These are phyloP conservation scores for Lichtheimia ramosa DNA, from an alignment of 371 early-diverging fungal genomes.

Conservation along the genomic window DNA sequence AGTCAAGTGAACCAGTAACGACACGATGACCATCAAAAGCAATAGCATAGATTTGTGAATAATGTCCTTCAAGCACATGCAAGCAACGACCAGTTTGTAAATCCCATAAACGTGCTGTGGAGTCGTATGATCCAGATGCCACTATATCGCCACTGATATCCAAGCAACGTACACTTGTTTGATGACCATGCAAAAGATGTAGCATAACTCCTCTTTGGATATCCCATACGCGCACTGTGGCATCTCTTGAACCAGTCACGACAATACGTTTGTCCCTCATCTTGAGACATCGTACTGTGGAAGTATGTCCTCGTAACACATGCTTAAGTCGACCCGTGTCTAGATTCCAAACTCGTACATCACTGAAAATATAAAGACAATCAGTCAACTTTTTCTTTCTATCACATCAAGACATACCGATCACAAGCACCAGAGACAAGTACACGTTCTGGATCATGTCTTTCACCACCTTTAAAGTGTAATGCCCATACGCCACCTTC, in stretches of 20 bases:
- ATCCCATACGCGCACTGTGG: constrained; percentile 82
- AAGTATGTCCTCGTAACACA: constrained; percentile 84
- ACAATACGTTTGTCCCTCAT: constrained; percentile 67
- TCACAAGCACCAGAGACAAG: constrained; percentile 81
- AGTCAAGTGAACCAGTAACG: constrained; percentile 78
- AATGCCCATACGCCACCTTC: constrained; percentile 96
- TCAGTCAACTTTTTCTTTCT: neutral
- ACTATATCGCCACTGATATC: constrained; percentile 76
- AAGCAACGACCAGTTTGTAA: constrained; percentile 68
- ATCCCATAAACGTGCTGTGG: constrained; percentile 88
- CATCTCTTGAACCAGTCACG: constrained; percentile 91
- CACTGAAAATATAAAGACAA: constrained; percentile 21
- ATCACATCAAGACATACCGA: constrained; percentile 41
- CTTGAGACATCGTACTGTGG: constrained; percentile 88
- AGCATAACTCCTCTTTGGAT: constrained; percentile 65
- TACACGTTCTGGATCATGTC: constrained; percentile 64
- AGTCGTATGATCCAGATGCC: constrained; percentile 91
- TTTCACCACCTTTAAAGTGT: constrained; percentile 67
- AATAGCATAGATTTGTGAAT: constrained; percentile 67
- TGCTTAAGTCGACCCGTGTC: constrained; percentile 71
- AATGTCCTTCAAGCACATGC: constrained; percentile 70
- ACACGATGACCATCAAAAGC: constrained; percentile 69
- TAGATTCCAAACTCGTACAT: constrained; percentile 89
- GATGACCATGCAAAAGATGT: constrained; percentile 71
- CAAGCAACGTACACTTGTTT: constrained; percentile 82